A percentile compares a stretch with the other conserved stretches of the same genome.
These are phyloP conservation scores for Aristolochia fimbriata DNA, from an alignment of 164 flowering plant species.

Conservation along the genomic window DNA sequence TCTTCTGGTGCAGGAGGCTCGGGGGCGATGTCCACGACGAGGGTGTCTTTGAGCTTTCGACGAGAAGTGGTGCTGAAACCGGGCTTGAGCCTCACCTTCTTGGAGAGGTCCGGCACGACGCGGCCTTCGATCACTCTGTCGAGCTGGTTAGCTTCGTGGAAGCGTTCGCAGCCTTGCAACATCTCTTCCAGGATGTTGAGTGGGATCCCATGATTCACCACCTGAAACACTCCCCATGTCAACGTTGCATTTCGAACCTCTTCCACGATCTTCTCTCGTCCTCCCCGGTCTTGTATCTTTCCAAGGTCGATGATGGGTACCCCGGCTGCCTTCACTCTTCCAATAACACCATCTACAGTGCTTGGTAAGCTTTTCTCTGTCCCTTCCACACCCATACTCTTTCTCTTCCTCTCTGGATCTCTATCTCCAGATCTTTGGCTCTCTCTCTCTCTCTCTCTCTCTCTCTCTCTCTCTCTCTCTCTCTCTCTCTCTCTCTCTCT, in stretches of 20 bases:
- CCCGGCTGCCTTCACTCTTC: no score
- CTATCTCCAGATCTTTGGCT: no score
- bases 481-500: no score
- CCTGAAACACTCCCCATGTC: conserved; percentile 43
- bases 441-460: no score
- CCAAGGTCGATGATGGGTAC: conserved; percentile 22
- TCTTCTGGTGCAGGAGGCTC: not conserved
- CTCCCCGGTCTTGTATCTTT: not conserved
- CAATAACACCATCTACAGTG: no score
- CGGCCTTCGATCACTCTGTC: conserved; percentile 11
- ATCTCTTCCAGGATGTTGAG: conserved; percentile 24
- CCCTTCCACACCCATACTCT: no score
- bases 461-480: no score
- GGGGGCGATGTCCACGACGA: conserved; percentile 16
- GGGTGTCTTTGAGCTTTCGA: conserved; percentile 29
- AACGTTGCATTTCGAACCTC: conserved; percentile 22
- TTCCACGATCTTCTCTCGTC: conserved; percentile 15
- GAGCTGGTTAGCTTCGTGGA: conserved; percentile 19
- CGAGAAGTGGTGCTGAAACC: conserved; percentile 15
- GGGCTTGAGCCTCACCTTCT: conserved; percentile 12
- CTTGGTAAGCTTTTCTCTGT: no score
- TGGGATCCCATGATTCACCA: conserved; percentile 43
- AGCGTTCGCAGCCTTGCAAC: conserved; percentile 22
- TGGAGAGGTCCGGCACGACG: conserved; percentile 19
- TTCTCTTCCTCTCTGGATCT: no score